These are phyloP conservation scores for Rhizopogon roseolus DNA, from an alignment of 768 basidiomycete species.

Conservation along the genomic window DNA sequence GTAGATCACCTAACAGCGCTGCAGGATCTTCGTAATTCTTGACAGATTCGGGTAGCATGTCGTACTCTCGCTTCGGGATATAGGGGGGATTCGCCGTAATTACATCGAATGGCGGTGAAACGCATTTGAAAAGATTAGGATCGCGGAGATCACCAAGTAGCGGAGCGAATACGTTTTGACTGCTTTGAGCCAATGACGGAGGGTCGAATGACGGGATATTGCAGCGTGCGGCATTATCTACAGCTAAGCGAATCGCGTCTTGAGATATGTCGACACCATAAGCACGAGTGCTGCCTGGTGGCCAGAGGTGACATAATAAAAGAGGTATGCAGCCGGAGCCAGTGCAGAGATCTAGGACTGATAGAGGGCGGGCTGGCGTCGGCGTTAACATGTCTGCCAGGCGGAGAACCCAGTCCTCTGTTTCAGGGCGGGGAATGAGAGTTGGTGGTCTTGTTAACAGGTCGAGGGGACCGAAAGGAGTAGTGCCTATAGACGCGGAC, in stretches of 20 bases:
- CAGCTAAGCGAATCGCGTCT: slow-evolving; percentile 48
- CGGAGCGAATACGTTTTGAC: slow-evolving; percentile 28
- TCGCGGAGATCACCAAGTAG: slow-evolving; percentile 43
- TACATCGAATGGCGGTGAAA: slow-evolving; percentile 60
- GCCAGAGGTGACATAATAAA: slow-evolving; percentile 66
- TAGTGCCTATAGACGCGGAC: slow-evolving; percentile 43
- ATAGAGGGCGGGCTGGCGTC: slow-evolving; percentile 22
- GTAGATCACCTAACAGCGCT: slow-evolving; percentile 75
- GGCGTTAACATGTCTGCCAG: slow-evolving; percentile 48
- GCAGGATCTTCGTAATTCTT: slow-evolving; percentile 72
- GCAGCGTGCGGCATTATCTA: slow-evolving; percentile 36
- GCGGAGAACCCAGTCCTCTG: slow-evolving; percentile 73
- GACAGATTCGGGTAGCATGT: slow-evolving; percentile 62
- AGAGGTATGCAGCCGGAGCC: slow-evolving; percentile 92
- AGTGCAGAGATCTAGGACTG: slow-evolving; percentile 85
- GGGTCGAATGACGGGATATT: slow-evolving; percentile 8
- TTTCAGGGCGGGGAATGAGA: slow-evolving; percentile 94
- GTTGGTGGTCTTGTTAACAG: slow-evolving; percentile 72
- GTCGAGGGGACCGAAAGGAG: slow-evolving; percentile 83
- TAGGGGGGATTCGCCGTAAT: slow-evolving; percentile 88
- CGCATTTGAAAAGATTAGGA: slow-evolving; percentile 12
- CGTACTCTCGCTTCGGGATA: slow-evolving; percentile 65
- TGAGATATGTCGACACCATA: slow-evolving; percentile 66
- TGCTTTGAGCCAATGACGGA: background rate
- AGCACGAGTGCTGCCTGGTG: slow-evolving; percentile 47